A percentile compares a stretch with the other conserved stretches of the same genome.
These are phyloP conservation scores for Neonectria ditissima DNA, from an alignment of 2,329 filamentous ascomycete genomes.

Conservation along the genomic window DNA sequence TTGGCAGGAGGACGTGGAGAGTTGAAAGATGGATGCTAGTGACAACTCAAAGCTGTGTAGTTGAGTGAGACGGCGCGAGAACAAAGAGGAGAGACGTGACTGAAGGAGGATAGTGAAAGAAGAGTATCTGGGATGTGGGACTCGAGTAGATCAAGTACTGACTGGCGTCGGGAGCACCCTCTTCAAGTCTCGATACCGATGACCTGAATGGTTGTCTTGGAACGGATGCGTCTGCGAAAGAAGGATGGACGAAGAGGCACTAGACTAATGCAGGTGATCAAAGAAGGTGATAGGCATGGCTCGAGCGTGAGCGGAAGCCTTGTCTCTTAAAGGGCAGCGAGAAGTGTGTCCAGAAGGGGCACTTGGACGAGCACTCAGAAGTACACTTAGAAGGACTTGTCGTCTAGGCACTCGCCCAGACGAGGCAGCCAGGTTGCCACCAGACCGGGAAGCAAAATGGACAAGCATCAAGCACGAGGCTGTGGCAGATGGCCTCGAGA, in stretches of 20 bases:
- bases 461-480: conserved; percentile 26
- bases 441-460: conserved; percentile 16
- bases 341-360: not conserved
- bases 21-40: not conserved
- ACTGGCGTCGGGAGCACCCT: conserved; percentile 21
- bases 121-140: conserved; percentile 18
- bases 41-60: conserved; percentile 13
- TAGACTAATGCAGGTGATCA: conserved; percentile 46
- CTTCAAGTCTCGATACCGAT: conserved; percentile 28
- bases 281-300: conserved; percentile 32
- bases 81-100: conserved; percentile 1
- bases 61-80: conserved; percentile 5
- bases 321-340: conserved; percentile 15
- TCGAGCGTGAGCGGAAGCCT: conserved; percentile 22
- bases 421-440: conserved; percentile 8
- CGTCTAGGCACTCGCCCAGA: conserved; percentile 9
- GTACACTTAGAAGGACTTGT: not conserved
- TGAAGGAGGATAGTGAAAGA: conserved; percentile 28
- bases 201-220: conserved; percentile 41
- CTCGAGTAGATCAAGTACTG: conserved; percentile 27
- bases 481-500: conserved; percentile 23
- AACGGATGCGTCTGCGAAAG: conserved; percentile 32
- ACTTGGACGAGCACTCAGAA: conserved; percentile 1
- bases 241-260: conserved; percentile 39
- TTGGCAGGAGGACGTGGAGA: not conserved